A percentile compares a stretch with the other conserved stretches of the same genome.
Evolutionary conservation across 768 basidiomycete species (phyloP).

Genomic region (Tubosaeta sp.): DNA sequence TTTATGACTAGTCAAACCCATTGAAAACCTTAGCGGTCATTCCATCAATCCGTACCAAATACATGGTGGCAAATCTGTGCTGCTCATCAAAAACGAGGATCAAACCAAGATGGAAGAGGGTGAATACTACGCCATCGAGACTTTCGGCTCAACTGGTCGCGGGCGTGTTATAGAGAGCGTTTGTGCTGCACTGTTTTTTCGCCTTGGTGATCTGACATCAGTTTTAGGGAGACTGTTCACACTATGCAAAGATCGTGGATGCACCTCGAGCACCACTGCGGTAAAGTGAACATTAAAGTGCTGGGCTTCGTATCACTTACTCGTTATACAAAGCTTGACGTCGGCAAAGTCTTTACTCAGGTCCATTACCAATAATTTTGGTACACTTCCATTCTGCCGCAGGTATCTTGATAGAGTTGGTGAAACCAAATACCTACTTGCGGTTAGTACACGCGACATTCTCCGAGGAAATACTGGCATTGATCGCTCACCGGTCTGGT

Average conservation of each 20-base stretch:
- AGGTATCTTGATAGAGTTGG: conserved; percentile 91
- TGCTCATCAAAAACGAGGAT: conserved; percentile 85
- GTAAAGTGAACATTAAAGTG: conserved; percentile 38
- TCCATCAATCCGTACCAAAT: conserved; percentile 88
- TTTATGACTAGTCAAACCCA: conserved; percentile 74
- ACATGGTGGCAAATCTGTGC: conserved; percentile 90
- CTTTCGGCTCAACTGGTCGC: conserved; percentile 95
- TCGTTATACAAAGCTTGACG: conserved; percentile 53
- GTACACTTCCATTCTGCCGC: conserved; percentile 92
- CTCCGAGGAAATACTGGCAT: neutral
- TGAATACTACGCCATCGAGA: conserved; percentile 98
- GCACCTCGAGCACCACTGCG: conserved; percentile 71
- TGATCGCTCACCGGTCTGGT: neutral
- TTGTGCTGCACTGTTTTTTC: conserved; percentile 14
- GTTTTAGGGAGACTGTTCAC: conserved; percentile 83
- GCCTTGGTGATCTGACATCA: neutral
- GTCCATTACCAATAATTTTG: conserved; percentile 89
- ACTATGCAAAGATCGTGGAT: conserved; percentile 76
- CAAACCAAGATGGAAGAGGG: conserved; percentile 99
- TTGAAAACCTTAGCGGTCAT: conserved; percentile 92
- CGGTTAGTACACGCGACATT: conserved; percentile 44
- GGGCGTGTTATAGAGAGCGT: conserved; percentile 85
- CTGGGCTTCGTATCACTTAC: neutral
- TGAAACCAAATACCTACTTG: conserved; percentile 90
- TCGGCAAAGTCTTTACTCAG: conserved; percentile 83